Evolutionary conservation across 768 basidiomycete species (phyloP), one percentile per base, ranked within the genome.

Genomic region (Podaxis pistillaris): DNA sequence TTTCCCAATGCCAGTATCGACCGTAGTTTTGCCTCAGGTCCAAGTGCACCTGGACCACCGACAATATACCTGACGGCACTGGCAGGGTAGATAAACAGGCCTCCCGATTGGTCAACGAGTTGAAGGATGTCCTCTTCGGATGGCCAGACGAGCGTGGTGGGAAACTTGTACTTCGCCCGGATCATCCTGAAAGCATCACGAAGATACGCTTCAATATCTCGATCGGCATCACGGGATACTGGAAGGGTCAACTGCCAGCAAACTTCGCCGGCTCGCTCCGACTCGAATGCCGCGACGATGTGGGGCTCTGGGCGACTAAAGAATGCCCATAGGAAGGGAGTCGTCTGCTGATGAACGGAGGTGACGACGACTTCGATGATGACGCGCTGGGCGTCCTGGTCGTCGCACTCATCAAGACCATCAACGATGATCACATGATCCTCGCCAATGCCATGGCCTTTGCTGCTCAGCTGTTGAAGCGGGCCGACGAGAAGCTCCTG

Each of bases 401-500:
- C 62, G 13, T 62, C 24, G 53, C 70, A 74, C 63, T 74, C 71
- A 54, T 74, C 72, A 4, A 75, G 63, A 5, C 66, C 70, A 59
- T 73, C 71, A 38, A 71, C 64, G n/a, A 73, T 47, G 13, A 71
- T 26, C 11, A 50, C 33, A 2, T 8, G 4, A 33, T 41, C 59
- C 38, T 17, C 1, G 15, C 9, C 37, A 5, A 52, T 24, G 1
- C n/a, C 13, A 15, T n/a, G 22, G 3, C 50, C 51, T 6, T 52
- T n/a, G 11, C 9, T 22, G 2, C 6, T 28, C 11, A 40, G 17
- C 19, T 52, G 7, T n/a, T 28, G 37, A 0, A 60, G 26, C 2
- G 59, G 59, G 1, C 11, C 11, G 5, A 60, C 59, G 6, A 60
- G 9, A 12, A 60, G 26, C 22, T 60, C 59, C 1, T 19, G 36